Percentiles rank a stretch among this genome's conserved stretches.
Evolutionary conservation across 306 rosid genomes (phyloP).

Genomic region (Quercus cerris): DNA sequence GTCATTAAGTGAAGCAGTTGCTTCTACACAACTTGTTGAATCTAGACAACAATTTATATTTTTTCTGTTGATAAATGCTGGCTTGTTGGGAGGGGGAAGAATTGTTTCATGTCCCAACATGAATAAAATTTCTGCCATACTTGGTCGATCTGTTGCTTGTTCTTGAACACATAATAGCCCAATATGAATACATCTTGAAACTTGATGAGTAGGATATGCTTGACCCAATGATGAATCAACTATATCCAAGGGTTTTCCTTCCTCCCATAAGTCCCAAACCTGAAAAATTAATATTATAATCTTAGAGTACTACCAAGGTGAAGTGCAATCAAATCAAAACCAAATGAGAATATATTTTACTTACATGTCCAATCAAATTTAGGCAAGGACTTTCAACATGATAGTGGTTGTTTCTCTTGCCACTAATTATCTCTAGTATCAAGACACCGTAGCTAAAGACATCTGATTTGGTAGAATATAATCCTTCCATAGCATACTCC

Average conservation of each 20-base stretch:
- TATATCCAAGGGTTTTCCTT: conserved; percentile 32
- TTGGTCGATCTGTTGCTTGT: conserved; percentile 37
- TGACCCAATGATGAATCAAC: conserved; percentile 33
- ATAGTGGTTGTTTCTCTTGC: conserved; percentile 32
- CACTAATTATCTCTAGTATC: conserved; percentile 29
- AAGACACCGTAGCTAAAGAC: conserved; percentile 40
- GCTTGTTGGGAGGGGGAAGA: conserved; percentile 37
- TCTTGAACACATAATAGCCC: conserved; percentile 40
- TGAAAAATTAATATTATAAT: neutral
- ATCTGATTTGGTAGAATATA: conserved; percentile 34
- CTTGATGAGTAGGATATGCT: conserved; percentile 8
- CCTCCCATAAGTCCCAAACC: conserved; percentile 65
- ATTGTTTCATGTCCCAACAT: conserved; percentile 50
- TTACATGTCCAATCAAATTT: conserved; percentile 44
- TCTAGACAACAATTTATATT: neutral
- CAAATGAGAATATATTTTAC: conserved; percentile 5
- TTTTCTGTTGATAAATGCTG: conserved; percentile 39
- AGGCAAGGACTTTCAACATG: neutral
- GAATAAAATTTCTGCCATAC: conserved; percentile 48
- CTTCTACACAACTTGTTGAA: conserved; percentile 28
- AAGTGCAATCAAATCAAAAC: neutral
- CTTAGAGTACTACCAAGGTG: neutral
- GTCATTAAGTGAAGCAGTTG: conserved; percentile 23
- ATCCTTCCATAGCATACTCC: conserved; percentile 36
- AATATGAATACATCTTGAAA: conserved; percentile 19